Base-by-base conservation (phyloP, 2,329 filamentous ascomycete species). In the Fusarium kyushuense region DNA sequence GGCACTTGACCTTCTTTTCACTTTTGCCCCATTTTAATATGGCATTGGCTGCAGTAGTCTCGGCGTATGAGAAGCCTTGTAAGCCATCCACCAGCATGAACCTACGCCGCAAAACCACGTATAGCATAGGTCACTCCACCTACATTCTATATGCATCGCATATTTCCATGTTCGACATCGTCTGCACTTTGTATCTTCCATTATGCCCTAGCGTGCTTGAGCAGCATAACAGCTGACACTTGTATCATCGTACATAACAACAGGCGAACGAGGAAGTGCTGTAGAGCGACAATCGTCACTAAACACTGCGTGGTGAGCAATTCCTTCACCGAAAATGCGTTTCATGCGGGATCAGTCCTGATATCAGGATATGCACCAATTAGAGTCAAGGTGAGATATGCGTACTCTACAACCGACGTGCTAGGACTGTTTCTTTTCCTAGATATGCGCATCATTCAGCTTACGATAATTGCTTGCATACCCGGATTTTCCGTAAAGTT, bases 21-120 rank as follows among this genome's bases (percentile, higher is more conserved):
- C 47, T 54, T 62, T 61, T 65, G 65, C 65, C 65, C 58, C 33
- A 32, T 56, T 69, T 49, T 65, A 38, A 47, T 46, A 38, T 47
- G 36, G 48, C 33, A 56, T 52, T 35, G 35, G 16, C 54, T 16
- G 23, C 17, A 33, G 21, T 51, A 14, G n/a, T 46, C 30, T 60
- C 47, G 30, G 46, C 65, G 65, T 68, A 66, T 68, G 12, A 14
- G 35, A 59, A 21, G 21, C n/a, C 42, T 35, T 19, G 11, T 17
- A 43, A 23, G 45, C 40, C 60, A 59, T 23, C 65, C 62, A 52
- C 52, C 65, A 43, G 33, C 32, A 21, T 29, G 17, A 19, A 27
- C 23, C 33, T 65, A 43, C 47, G 58, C 58, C 58, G 54, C 58
- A 45, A 38, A 54, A 49, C 49, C 42, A 59, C 48, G 29, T 54